Conservation (phyloP, 2,329 filamentous ascomycete species). For the Apiospora rasikravindrae region DNA sequence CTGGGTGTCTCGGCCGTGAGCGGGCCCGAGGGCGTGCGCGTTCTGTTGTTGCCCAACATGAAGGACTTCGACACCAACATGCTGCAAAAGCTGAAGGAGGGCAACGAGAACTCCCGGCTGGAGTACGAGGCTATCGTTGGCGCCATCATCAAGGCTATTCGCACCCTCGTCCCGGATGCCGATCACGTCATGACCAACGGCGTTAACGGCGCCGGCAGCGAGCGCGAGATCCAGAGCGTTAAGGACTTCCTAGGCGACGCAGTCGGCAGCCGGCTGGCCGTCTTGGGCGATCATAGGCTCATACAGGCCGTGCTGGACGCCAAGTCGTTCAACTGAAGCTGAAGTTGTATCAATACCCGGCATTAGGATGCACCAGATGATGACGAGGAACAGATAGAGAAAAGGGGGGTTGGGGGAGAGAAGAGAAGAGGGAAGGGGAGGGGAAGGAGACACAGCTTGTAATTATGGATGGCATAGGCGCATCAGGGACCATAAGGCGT, state of each 20-base stretch:
- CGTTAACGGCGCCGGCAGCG: conserved; percentile 45
- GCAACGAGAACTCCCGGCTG: conserved; percentile 45
- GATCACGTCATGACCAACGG: conserved; percentile 44
- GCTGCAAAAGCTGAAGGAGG: conserved; percentile 58
- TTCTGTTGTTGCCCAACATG: conserved; percentile 61
- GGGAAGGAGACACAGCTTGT: neutral
- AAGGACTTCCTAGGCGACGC: conserved; percentile 61
- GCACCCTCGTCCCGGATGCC: conserved; percentile 46
- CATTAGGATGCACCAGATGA: neutral
- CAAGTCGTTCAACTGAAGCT: conserved; percentile 54
- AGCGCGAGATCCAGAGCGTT: conserved; percentile 51
- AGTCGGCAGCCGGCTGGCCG: conserved; percentile 54
- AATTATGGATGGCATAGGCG: conserved; percentile 4
- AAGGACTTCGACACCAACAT: conserved; percentile 59
- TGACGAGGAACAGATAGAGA: neutral
- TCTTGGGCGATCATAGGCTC: conserved; percentile 51
- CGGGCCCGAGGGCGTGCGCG: conserved; percentile 63
- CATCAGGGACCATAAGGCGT: conserved; percentile 5
- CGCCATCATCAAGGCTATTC: conserved; percentile 59
- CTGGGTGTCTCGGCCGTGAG: conserved; percentile 80
- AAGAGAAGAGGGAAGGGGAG: no score
- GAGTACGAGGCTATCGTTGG: conserved; percentile 63
- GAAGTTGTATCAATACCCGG: neutral
- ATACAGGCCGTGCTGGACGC: conserved; percentile 60
- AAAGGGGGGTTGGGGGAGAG: no score